These are phyloP conservation scores for Evernia prunastri DNA, from an alignment of 495 filamentous ascomycete species.

Conservation along the genomic window DNA sequence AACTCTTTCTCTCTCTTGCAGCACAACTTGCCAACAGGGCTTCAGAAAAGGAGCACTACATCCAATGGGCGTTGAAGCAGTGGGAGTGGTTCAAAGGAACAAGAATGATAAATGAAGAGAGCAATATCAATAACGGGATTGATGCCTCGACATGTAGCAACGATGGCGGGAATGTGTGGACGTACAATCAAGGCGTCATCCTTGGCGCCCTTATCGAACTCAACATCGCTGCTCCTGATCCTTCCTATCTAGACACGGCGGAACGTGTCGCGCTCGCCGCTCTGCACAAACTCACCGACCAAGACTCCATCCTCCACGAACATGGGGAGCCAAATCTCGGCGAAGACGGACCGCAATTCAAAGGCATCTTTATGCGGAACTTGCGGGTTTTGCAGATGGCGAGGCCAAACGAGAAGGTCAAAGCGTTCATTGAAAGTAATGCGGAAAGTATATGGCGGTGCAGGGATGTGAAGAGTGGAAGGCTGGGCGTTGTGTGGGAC, in stretches of 20 bases:
- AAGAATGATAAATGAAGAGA: slow-evolving; percentile 57
- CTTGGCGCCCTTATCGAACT: slow-evolving; percentile 66
- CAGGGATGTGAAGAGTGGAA: slow-evolving; percentile 41
- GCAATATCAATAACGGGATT: slow-evolving; percentile 65
- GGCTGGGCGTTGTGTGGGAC: slow-evolving; percentile 47
- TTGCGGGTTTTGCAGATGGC: slow-evolving; percentile 51
- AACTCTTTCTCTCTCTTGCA: slow-evolving; percentile 62
- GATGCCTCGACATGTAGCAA: slow-evolving; percentile 51
- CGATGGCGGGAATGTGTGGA: slow-evolving; percentile 57
- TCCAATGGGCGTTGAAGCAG: slow-evolving; percentile 47
- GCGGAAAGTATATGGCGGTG: slow-evolving; percentile 62
- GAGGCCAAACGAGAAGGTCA: slow-evolving; percentile 45
- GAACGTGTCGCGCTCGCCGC: slow-evolving; percentile 57
- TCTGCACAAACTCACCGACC: slow-evolving; percentile 36
- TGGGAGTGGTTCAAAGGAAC: slow-evolving; percentile 63
- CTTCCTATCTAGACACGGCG: slow-evolving; percentile 49
- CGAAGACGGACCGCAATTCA: slow-evolving; percentile 61
- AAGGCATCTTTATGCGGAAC: slow-evolving; percentile 71
- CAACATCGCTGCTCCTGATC: slow-evolving; percentile 46
- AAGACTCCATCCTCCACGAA: slow-evolving; percentile 51
- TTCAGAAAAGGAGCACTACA: slow-evolving; percentile 42
- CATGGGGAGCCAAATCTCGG: slow-evolving; percentile 56
- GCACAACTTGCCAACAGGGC: slow-evolving; percentile 63
- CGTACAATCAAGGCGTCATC: slow-evolving; percentile 77
- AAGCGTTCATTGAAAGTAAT: slow-evolving; percentile 50